Conservation (phyloP, 1,139 yeast genomes). For the Geotrichum carabidarum region DNA sequence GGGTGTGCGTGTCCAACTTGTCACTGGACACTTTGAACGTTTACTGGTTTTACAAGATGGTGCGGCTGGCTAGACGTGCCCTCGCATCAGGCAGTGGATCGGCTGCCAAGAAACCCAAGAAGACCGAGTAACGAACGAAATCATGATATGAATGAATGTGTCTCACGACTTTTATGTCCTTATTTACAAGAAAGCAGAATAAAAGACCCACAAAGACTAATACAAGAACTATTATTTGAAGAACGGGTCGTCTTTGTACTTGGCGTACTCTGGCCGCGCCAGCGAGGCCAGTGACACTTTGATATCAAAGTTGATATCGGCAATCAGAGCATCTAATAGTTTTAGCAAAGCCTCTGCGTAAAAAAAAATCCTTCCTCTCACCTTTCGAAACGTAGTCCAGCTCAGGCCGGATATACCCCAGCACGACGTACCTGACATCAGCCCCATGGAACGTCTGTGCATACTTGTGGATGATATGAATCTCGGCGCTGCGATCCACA, state of each 20-base stretch:
- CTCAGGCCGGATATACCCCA: slow-evolving; percentile 92
- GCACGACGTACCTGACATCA: slow-evolving; percentile 54
- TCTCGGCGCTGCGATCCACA: slow-evolving; percentile 55
- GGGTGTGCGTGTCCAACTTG: slow-evolving; percentile 58
- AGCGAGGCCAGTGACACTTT: slow-evolving; percentile 55
- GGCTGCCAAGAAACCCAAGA: slow-evolving; percentile 13
- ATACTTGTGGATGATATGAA: slow-evolving; percentile 79
- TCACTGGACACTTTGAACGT: slow-evolving; percentile 63
- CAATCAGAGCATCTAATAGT: slow-evolving; percentile 68
- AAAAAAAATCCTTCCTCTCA: too few relatives aligned
- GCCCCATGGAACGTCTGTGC: slow-evolving; percentile 75
- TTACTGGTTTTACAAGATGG: slow-evolving; percentile 69
- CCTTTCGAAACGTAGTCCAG: slow-evolving; percentile 63
- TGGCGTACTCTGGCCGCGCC: slow-evolving; percentile 36
- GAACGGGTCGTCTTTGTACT: slow-evolving; percentile 25
- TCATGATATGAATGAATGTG: background rate
- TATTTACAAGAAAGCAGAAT: background rate
- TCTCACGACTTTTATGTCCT: background rate
- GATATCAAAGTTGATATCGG: slow-evolving; percentile 79
- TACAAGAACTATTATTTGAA: slow-evolving; percentile 7
- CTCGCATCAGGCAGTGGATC: slow-evolving; percentile 17
- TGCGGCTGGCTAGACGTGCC: slow-evolving; percentile 30
- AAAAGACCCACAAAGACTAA: background rate
- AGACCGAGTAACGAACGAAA: background rate
- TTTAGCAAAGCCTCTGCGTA: background rate